Evolutionary conservation across 495 filamentous ascomycete species (phyloP), one percentile per base, ranked within the genome.

Genomic region (Penicillium chermesinum): DNA sequence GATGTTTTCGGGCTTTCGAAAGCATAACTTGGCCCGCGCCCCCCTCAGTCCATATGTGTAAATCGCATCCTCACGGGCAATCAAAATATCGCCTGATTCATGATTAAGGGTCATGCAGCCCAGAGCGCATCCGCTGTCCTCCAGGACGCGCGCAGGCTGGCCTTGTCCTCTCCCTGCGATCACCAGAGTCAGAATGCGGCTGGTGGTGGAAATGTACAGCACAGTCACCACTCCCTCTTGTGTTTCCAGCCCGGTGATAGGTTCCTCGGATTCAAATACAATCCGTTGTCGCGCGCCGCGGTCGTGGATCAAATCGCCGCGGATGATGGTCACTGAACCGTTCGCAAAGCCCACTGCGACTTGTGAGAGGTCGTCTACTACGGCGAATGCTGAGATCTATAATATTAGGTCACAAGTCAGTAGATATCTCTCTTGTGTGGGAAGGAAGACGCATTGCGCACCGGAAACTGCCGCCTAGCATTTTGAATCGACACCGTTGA

Each of bases 231-330:
- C 39, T 0, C 69, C 69, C 18, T 41, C 59, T 33, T 72, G 70
- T 5, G 60, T 61, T 45, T 88, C 86, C 16, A 96, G 84, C 3
- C 89, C 93, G 0, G 93, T 98, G 32, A 98, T 85, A 0, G 93
- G 93, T 56, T 98, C 93, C 55, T 97, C 90, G 2, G 91, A 95
- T 58, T 96, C 93, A 67, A 95, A 94, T 20, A 98, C 89, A 20
- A 91, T 91, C 17, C 94, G 81, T 64, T 98, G 93, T 62, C 89
- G 91, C 30, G 93, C 87, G n/a, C 93, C 93, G 49, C 90, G 81
- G 63, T 97, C 94, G 63, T 97, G 88, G 49, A 98, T 90, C 38
- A 98, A 70, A 66, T 98, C 93, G 44, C 93, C 93, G 33, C 93
- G 81, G 48, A 98, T 86, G 30, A 96, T 83, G 7, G 89, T 94